Base-by-base conservation (phyloP, 2,329 filamentous ascomycete species). In the Colletotrichum tanaceti region DNA sequence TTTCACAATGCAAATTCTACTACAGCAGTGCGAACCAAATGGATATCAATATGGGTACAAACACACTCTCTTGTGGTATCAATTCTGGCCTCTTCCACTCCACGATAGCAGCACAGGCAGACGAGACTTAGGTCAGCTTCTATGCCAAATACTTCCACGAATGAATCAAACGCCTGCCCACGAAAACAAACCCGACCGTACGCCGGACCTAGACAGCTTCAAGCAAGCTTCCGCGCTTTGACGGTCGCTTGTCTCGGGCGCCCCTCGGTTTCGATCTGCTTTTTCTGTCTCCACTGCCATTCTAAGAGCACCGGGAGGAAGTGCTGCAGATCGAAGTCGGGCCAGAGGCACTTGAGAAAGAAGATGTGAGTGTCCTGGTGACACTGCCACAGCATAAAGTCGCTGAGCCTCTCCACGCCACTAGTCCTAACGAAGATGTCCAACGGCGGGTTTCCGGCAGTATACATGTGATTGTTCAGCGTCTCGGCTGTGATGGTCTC, bases 341-440 rank as follows among this genome's bases (percentile, higher is more conserved):
- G 96, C 96, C 96, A 99, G 71, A 97, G 84, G 72, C 93, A 96
- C 74, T 97, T 88, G 65, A 98, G 81, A 77, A 98, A 99, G 68
- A 97, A 93, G 72, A 99, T 91, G 69, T 97, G 92, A 0, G 96
- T 98, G 71, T 95, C 86, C 76, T 97, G 89, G 76, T 98, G 94
- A 74, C 93, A 96, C 80, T 99, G 96, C 96, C 96, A 99, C 41
- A 99, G 89, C 94, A 99, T 96, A 75, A 98, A 99, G 78, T 99
- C 96, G 76, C 94, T 98, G 68, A 99, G 83, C 57, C 96, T 88
- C 79, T 94, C 91, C 16, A 99, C 96, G 35, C 94, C 95, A 71
- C 94, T 98, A 5, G 96, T 99, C 58, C 96, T 89, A 58, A 99
- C 87, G 63, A 99, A 90, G 14, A 99, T 86, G 76, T 99, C 96